Evolutionary conservation across 495 filamentous ascomycete genomes (phyloP).

Genomic region (Aspergillus nidulans): DNA sequence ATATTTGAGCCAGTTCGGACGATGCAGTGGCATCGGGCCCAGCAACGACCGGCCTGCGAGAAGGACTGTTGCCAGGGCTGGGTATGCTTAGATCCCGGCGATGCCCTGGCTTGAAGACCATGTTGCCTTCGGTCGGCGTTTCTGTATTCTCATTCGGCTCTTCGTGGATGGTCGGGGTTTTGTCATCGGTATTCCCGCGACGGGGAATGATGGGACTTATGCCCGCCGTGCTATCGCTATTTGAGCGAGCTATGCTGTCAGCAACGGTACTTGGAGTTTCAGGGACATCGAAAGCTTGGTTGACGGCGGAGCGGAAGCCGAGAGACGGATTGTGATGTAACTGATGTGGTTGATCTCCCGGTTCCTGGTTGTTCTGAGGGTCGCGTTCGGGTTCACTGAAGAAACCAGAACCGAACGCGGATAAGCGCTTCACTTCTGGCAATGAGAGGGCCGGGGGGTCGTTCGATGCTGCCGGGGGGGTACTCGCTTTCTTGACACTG

Average conservation of each 20-base stretch:
- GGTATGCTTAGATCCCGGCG: slow-evolving; percentile 60
- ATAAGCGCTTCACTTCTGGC: slow-evolving; percentile 62
- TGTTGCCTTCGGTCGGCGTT: slow-evolving; percentile 25
- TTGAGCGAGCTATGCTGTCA: slow-evolving; percentile 51
- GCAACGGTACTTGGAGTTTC: slow-evolving; percentile 51
- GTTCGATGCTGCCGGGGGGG: slow-evolving; percentile 11
- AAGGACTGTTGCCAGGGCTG: slow-evolving; percentile 58
- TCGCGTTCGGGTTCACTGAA: slow-evolving; percentile 12
- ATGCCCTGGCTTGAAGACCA: slow-evolving; percentile 51
- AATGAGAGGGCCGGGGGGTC: slow-evolving; percentile 31
- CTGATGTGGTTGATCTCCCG: slow-evolving; percentile 16
- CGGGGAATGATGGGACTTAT: slow-evolving; percentile 67
- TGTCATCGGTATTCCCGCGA: slow-evolving; percentile 32
- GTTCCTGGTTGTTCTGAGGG: slow-evolving; percentile 14
- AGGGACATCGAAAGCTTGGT: slow-evolving; percentile 67
- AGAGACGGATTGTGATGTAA: slow-evolving; percentile 54
- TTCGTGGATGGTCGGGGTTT: slow-evolving; percentile 56
- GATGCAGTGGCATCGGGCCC: slow-evolving; percentile 33
- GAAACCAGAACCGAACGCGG: slow-evolving; percentile 55
- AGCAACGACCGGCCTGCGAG: slow-evolving; percentile 50
- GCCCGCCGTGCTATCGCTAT: slow-evolving; percentile 59
- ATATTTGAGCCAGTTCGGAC: slow-evolving; percentile 42
- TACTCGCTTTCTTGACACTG: not conserved
- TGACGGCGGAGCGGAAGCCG: slow-evolving; percentile 63
- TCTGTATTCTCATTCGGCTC: slow-evolving; percentile 41